phyloP scores from a whole-genome alignment of 768 basidiomycete genomes.

The Hebeloma cylindrosporum region DNA sequence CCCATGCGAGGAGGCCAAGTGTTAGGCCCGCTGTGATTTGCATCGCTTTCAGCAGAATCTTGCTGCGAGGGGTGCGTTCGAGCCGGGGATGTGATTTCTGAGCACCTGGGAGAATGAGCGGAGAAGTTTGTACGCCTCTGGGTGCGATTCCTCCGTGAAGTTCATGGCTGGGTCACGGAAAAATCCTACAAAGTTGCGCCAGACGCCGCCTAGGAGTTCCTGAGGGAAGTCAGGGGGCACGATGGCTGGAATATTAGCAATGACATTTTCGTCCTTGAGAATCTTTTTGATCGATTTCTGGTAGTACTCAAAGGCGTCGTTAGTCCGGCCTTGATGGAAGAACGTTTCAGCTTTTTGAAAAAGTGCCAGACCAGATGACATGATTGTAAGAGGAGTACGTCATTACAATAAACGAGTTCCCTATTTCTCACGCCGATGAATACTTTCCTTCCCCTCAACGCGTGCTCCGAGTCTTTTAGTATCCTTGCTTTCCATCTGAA shows the following conservation, averaged over 20 bases:
- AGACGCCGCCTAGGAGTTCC: constrained; percentile 5
- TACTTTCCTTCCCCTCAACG: too few relatives aligned
- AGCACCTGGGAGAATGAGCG: constrained; percentile 1
- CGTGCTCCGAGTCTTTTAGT: too few relatives aligned
- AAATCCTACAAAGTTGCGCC: constrained; percentile 6
- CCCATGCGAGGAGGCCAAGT: constrained; percentile 7
- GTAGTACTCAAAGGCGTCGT: constrained; percentile 4
- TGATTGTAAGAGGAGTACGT: background rate
- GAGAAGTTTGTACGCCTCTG: constrained; percentile 7
- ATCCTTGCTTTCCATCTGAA: too few relatives aligned
- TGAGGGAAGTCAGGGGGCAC: constrained; percentile 8
- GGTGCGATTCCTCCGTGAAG: constrained; percentile 4
- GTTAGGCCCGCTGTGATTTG: constrained; percentile 4
- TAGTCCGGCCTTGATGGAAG: background rate
- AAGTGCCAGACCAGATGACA: constrained; percentile 7
- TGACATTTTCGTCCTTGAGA: constrained; percentile 5
- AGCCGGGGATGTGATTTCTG: constrained; percentile 5
- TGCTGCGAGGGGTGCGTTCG: constrained; percentile 3
- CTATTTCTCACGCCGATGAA: too few relatives aligned
- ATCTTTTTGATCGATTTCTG: constrained; percentile 7
- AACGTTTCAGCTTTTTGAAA: constrained; percentile 3
- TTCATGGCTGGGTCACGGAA: constrained; percentile 5
- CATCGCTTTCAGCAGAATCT: constrained; percentile 7
- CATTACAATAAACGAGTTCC: too few relatives aligned
- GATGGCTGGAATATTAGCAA: constrained; percentile 5